phyloP scores from a whole-genome alignment of 2,329 filamentous ascomycete species.

The Colletotrichum endophyticum region DNA sequence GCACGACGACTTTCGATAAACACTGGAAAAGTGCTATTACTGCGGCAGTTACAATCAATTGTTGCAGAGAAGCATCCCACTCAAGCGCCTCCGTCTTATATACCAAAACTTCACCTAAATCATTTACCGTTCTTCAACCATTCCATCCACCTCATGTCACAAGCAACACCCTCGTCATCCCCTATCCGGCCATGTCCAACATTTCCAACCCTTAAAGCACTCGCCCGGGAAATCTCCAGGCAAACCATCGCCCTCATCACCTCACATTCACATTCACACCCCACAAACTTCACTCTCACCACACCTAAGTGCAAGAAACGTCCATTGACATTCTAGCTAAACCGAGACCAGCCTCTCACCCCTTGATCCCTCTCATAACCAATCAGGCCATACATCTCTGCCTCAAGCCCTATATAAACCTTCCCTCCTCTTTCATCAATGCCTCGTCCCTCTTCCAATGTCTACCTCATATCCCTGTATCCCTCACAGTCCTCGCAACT shows the following conservation, averaged over 20 bases:
- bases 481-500: background rate
- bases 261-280: background rate
- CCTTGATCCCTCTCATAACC: background rate
- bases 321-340: background rate
- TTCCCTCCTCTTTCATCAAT: background rate
- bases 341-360: too few species aligned
- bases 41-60: background rate
- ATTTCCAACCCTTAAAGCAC: too few species aligned
- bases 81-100: background rate
- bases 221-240: too few species aligned
- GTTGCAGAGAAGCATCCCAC: background rate
- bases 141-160: too few species aligned
- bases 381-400: accelerated
- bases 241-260: background rate
- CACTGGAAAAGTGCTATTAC: too few species aligned
- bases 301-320: background rate
- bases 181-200: too few species aligned
- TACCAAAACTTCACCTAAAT: background rate
- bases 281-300: background rate
- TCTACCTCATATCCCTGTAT: background rate
- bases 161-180: background rate
- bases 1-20: background rate
- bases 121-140: background rate
- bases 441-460: background rate
- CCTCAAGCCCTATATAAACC: background rate